Conservation (phyloP, 1,284 basidiomycete species). For the Rhizopogon parksii region DNA sequence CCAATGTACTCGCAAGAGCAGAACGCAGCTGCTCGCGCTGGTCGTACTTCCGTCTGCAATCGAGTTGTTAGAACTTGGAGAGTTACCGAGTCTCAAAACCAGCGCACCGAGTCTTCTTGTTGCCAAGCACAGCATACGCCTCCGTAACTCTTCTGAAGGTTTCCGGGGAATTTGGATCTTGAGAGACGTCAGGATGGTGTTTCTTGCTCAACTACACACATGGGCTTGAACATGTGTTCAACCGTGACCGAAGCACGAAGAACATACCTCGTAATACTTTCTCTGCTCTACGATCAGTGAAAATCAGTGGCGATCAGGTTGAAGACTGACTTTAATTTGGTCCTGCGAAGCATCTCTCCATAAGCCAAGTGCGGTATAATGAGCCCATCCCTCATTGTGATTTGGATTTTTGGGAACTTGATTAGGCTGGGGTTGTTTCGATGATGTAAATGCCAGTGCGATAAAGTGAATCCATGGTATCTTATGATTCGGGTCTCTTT, state of each 20-base stretch:
- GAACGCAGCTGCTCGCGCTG: neutral
- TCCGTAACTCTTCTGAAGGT: neutral
- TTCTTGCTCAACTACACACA: neutral
- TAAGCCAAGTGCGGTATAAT: slow-evolving; percentile 1
- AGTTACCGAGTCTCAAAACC: too few relatives aligned
- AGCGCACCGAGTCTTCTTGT: neutral
- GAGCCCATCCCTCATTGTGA: neutral
- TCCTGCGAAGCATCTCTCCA: slow-evolving; percentile 1
- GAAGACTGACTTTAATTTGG: neutral
- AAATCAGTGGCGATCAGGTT: too few relatives aligned
- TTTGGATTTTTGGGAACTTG: neutral
- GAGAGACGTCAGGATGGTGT: neutral
- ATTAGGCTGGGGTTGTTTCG: neutral
- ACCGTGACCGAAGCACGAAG: neutral
- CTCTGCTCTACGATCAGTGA: neutral
- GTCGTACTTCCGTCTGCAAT: neutral
- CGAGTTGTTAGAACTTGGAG: neutral
- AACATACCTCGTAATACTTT: neutral
- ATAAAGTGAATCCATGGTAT: neutral
- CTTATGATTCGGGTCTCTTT: neutral
- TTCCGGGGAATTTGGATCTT: neutral
- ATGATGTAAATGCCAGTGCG: neutral
- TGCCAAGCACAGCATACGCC: neutral
- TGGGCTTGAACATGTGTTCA: neutral
- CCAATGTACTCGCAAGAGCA: neutral